Conservation (phyloP, 345 rosid genomes). For the Rhizophora apiculata region DNA sequence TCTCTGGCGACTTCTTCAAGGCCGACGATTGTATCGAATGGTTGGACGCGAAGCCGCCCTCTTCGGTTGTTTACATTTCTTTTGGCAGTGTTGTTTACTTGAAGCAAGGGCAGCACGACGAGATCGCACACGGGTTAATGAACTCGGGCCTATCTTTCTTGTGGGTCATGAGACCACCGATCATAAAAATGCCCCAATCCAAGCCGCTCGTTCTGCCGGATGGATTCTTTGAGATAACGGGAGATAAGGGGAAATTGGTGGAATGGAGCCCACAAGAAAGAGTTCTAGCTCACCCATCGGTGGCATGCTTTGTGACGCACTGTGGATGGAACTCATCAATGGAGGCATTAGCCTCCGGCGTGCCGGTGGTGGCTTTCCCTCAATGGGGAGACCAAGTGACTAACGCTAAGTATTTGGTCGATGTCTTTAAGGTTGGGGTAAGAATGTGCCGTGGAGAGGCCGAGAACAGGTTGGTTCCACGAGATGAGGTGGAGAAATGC, state of each 20-base stretch:
- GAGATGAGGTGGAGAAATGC: conserved; percentile 69
- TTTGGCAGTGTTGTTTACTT: conserved; percentile 63
- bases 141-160: conserved; percentile 55
- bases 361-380: conserved; percentile 66
- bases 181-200: conserved; percentile 17
- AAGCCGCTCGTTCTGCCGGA: conserved; percentile 50
- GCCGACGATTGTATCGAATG: conserved; percentile 64
- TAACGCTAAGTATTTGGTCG: conserved; percentile 58
- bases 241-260: conserved; percentile 52
- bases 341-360: conserved; percentile 64
- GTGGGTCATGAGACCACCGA: conserved; percentile 59
- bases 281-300: conserved; percentile 62
- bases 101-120: conserved; percentile 66
- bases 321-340: conserved; percentile 93
- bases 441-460: conserved; percentile 68
- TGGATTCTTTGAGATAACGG: conserved; percentile 50
- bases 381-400: conserved; percentile 93
- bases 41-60: conserved; percentile 57
- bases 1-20: conserved; percentile 46
- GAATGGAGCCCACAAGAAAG: conserved; percentile 79
- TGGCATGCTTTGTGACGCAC: conserved; percentile 74
- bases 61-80: conserved; percentile 81
- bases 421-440: conserved; percentile 58
- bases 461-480: conserved; percentile 44
- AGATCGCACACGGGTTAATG: conserved; percentile 66